Conservation (phyloP, 2,329 filamentous ascomycete genomes). For the Emmonsiellopsis sp. region DNA sequence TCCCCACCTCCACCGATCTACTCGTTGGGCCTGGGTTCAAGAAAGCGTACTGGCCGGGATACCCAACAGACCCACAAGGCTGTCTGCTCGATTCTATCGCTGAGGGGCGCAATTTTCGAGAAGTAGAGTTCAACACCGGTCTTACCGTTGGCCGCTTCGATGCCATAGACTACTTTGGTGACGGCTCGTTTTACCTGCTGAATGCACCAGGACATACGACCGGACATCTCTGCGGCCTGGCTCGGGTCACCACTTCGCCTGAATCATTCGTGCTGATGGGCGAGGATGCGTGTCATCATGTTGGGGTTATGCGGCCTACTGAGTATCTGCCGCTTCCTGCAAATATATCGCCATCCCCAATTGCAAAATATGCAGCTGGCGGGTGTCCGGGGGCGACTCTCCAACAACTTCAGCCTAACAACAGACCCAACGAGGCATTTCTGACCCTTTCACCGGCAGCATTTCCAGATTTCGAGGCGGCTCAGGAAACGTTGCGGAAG, state of each 20-base stretch:
- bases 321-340: conserved; percentile 18
- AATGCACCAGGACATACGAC: conserved; percentile 18
- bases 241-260: conserved; percentile 14
- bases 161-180: conserved; percentile 21
- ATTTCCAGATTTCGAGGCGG: neutral
- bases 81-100: conserved; percentile 27
- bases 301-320: conserved; percentile 21
- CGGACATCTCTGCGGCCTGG: conserved; percentile 20
- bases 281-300: conserved; percentile 19
- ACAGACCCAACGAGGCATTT: neutral
- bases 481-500: conserved; percentile 9
- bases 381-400: conserved; percentile 3
- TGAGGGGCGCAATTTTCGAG: conserved; percentile 14
- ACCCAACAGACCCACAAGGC: conserved; percentile 30
- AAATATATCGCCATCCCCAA: conserved; percentile 6
- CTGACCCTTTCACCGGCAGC: neutral
- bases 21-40: conserved; percentile 47
- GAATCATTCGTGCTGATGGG: conserved; percentile 20
- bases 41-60: conserved; percentile 37
- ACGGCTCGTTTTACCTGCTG: conserved; percentile 22
- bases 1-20: conserved; percentile 38
- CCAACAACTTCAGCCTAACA: neutral
- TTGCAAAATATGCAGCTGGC: neutral
- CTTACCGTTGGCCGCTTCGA: conserved; percentile 15
- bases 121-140: conserved; percentile 11